Conservation (phyloP, 192 early-diverging fungal genomes). For the Phlyctochytrium planicorne region DNA sequence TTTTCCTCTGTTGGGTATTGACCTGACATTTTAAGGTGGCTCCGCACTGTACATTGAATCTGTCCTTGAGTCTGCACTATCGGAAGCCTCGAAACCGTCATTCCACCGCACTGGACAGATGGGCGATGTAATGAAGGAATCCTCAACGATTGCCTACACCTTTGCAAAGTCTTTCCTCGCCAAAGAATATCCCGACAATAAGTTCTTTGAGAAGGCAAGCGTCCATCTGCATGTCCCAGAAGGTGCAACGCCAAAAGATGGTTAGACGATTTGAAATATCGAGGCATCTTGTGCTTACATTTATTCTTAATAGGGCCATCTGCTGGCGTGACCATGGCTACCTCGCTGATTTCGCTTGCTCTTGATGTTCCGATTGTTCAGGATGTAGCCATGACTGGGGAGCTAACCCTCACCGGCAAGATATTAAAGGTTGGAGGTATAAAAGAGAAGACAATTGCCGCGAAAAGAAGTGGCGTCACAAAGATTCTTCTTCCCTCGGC, state of each 20-base stretch:
- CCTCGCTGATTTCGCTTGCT: conserved; percentile 88
- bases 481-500: conserved; percentile 87
- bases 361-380: conserved; percentile 71
- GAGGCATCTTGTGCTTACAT: neutral
- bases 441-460: conserved; percentile 98
- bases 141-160: conserved; percentile 92
- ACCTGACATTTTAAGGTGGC: conserved; percentile 53
- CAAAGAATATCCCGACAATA: conserved; percentile 74
- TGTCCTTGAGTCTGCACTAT: conserved; percentile 76
- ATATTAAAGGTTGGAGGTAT: conserved; percentile 97
- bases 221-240: conserved; percentile 97
- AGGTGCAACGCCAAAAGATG: conserved; percentile 97
- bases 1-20: conserved; percentile 3
- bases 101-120: conserved; percentile 92
- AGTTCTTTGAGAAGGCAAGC: conserved; percentile 86
- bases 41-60: conserved; percentile 95
- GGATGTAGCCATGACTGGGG: conserved; percentile 97
- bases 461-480: conserved; percentile 87
- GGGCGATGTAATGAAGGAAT: conserved; percentile 99
- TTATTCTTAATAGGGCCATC: conserved; percentile 68
- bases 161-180: conserved; percentile 85
- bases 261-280: conserved; percentile 35
- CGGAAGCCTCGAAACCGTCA: conserved; percentile 55
- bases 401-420: conserved; percentile 95
- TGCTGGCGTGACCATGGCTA: conserved; percentile 94